Conservation (phyloP, 2,329 filamentous ascomycete species). For the Xylariaceae sp. region DNA sequence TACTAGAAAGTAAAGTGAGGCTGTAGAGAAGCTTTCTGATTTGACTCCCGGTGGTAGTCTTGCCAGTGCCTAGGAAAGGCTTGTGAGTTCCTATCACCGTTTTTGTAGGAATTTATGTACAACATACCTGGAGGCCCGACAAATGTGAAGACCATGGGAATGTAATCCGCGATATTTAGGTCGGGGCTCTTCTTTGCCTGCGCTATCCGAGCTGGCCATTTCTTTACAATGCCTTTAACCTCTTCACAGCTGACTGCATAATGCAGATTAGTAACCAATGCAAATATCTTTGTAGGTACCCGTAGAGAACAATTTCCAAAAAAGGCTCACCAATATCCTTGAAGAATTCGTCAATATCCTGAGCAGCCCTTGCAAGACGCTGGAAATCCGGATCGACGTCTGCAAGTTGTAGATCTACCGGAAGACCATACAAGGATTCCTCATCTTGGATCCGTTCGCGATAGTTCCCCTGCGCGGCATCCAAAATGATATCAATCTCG, state of each 20-base stretch:
- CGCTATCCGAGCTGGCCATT: too few relatives aligned
- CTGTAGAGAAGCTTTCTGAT: slow-evolving; percentile 75
- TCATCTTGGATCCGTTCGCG: slow-evolving; percentile 38
- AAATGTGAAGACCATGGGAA: too few relatives aligned
- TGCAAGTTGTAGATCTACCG: slow-evolving; percentile 20
- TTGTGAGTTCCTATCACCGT: not conserved
- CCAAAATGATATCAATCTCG: slow-evolving; percentile 67
- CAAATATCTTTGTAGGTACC: slow-evolving; percentile 69
- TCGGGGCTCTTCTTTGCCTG: too few relatives aligned
- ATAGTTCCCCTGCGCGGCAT: slow-evolving; percentile 50
- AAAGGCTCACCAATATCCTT: slow-evolving; percentile 32
- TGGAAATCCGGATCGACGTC: slow-evolving; percentile 55
- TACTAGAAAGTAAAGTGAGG: slow-evolving; percentile 60
- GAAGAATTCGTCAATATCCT: slow-evolving; percentile 34
- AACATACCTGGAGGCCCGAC: slow-evolving; percentile 51
- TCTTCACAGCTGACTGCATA: too few relatives aligned
- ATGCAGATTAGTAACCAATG: too few relatives aligned
- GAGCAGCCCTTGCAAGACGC: slow-evolving; percentile 37
- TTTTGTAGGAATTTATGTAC: slow-evolving; percentile 45
- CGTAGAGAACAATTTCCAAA: too few relatives aligned
- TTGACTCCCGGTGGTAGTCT: slow-evolving; percentile 64
- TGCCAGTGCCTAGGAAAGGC: slow-evolving; percentile 44
- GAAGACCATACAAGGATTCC: slow-evolving; percentile 24
- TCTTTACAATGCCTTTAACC: too few relatives aligned
- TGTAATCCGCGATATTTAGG: too few relatives aligned